These are phyloP conservation scores for Paragyromitra xinjiangensis DNA, from an alignment of 495 filamentous ascomycete species.

Conservation along the genomic window DNA sequence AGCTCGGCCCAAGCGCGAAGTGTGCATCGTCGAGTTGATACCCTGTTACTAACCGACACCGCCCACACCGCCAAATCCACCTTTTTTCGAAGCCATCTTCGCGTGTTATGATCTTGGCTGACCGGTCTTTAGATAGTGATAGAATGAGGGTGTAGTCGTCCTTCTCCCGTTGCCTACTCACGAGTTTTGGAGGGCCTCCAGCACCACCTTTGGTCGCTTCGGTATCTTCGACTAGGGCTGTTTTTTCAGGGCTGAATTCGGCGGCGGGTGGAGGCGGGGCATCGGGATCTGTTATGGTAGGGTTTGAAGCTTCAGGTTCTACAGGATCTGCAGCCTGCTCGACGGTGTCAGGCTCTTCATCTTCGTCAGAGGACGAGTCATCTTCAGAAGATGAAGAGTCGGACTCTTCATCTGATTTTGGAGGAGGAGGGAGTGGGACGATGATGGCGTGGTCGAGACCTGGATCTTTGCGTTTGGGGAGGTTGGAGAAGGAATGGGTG, in stretches of 20 bases:
- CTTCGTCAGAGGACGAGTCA: slow-evolving; percentile 43
- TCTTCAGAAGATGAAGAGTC: slow-evolving; percentile 51
- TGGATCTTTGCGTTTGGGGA: slow-evolving; percentile 65
- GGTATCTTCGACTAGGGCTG: slow-evolving; percentile 22
- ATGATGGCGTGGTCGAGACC: slow-evolving; percentile 62
- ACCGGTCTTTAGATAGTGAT: slow-evolving; percentile 60
- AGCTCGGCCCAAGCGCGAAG: slow-evolving; percentile 46
- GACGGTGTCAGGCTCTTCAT: slow-evolving; percentile 30
- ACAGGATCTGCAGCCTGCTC: slow-evolving; percentile 12
- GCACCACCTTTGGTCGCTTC: slow-evolving; percentile 33
- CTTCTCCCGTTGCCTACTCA: slow-evolving; percentile 27
- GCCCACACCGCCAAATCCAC: slow-evolving; percentile 67
- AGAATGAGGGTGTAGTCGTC: slow-evolving; percentile 57
- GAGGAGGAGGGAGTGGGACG: slow-evolving; percentile 59
- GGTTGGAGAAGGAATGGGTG: slow-evolving; percentile 65
- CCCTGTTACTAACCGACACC: slow-evolving; percentile 71
- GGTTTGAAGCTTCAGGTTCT: slow-evolving; percentile 8
- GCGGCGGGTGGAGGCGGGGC: slow-evolving; percentile 22
- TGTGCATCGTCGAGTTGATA: slow-evolving; percentile 66
- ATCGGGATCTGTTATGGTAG: slow-evolving; percentile 16
- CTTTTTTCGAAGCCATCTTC: slow-evolving; percentile 81
- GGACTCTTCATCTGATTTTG: slow-evolving; percentile 50
- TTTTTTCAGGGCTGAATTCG: slow-evolving; percentile 26
- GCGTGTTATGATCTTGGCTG: slow-evolving; percentile 66
- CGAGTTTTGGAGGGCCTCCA: slow-evolving; percentile 13